Conservation (phyloP, 2,329 filamentous ascomycete species). For the Pestalotiopsis sp. region DNA sequence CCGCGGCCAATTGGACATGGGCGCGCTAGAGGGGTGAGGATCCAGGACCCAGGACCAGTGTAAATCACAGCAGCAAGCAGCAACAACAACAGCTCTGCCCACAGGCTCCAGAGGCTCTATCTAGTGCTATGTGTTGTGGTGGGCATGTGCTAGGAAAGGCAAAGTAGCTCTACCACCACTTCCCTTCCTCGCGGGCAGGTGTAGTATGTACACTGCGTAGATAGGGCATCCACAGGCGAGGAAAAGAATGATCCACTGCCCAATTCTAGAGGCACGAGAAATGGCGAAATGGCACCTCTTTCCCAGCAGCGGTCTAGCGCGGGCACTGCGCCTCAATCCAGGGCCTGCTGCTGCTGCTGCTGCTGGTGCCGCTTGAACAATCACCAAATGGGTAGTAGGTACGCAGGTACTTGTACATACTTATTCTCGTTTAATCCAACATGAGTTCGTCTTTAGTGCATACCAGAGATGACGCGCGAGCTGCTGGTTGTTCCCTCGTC, state of each 20-base stretch:
- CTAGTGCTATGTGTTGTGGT: background rate
- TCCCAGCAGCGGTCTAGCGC: background rate
- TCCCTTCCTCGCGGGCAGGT: background rate
- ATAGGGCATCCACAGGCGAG: background rate
- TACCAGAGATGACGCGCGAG: background rate
- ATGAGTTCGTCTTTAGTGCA: background rate
- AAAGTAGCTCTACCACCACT: background rate
- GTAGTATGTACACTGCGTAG: background rate
- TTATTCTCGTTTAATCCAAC: background rate
- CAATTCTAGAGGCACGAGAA: background rate
- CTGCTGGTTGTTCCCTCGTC: background rate
- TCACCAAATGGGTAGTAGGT: background rate
- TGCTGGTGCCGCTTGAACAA: background rate
- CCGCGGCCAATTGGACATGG: background rate
- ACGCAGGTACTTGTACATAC: background rate
- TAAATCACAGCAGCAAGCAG: background rate
- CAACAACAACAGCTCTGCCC: background rate
- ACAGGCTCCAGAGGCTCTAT: background rate
- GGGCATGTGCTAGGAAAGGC: background rate
- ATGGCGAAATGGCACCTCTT: background rate
- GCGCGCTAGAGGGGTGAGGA: background rate
- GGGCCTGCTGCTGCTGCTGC: background rate
- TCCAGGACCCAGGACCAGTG: slow-evolving; percentile 3
- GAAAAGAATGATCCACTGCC: background rate
- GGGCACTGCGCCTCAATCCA: background rate